A percentile compares a stretch with the other conserved stretches of the same genome.
Evolutionary conservation across 2,329 filamentous ascomycete genomes (phyloP).

Genomic region (Botrytis aclada): DNA sequence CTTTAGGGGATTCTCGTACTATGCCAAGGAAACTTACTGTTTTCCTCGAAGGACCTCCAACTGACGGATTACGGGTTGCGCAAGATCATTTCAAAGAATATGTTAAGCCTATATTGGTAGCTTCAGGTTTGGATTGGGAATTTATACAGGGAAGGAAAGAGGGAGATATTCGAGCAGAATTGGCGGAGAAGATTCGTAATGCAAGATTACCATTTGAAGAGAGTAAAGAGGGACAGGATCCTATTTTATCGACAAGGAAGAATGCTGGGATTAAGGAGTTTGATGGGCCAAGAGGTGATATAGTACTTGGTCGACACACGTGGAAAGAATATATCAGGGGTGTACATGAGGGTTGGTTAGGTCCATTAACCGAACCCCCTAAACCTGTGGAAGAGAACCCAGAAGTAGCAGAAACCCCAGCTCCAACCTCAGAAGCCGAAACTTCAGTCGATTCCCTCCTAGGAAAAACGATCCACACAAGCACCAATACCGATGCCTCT

Average conservation of each 20-base stretch:
- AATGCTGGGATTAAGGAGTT: constrained; percentile 68
- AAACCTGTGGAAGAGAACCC: constrained; percentile 36
- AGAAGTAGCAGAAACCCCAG: not conserved
- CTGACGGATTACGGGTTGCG: constrained; percentile 77
- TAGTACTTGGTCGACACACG: constrained; percentile 84
- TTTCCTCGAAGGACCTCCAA: constrained; percentile 80
- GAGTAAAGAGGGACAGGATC: constrained; percentile 49
- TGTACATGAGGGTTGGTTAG: constrained; percentile 93
- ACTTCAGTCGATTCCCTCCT: constrained; percentile 29
- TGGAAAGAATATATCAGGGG: constrained; percentile 98
- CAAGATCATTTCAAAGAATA: constrained; percentile 96
- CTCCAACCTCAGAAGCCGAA: constrained; percentile 5
- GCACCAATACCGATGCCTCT: constrained; percentile 30
- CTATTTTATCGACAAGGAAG: constrained; percentile 61
- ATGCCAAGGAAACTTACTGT: constrained; percentile 83
- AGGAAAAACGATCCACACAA: constrained; percentile 32
- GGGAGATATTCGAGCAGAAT: constrained; percentile 84
- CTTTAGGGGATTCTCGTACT: constrained; percentile 62
- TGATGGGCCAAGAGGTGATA: constrained; percentile 73
- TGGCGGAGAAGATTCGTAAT: constrained; percentile 83
- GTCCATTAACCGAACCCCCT: constrained; percentile 67
- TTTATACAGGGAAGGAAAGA: constrained; percentile 89
- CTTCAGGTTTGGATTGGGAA: constrained; percentile 91
- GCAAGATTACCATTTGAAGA: constrained; percentile 48
- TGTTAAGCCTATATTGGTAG: constrained; percentile 86